Conservation (phyloP, 192 early-diverging fungal genomes). For the Phycomyces nitens region DNA sequence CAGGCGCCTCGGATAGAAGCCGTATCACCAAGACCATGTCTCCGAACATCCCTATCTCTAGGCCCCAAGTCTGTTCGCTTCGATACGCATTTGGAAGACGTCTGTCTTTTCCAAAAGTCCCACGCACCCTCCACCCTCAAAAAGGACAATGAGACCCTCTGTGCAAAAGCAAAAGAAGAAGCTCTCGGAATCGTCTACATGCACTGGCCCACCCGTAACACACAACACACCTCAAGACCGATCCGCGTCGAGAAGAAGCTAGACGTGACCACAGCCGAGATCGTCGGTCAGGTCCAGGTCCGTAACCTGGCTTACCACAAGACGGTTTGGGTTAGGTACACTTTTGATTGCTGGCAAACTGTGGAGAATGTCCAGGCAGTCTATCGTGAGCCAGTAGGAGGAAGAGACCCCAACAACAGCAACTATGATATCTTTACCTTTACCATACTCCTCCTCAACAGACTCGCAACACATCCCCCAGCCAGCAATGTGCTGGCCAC, state of each 20-base stretch:
- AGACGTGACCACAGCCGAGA: constrained; percentile 44
- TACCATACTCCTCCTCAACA: constrained; percentile 16
- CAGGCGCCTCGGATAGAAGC: no score
- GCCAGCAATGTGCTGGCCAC: constrained; percentile 23
- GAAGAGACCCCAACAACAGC: constrained; percentile 37
- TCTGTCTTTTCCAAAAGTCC: constrained; percentile 64
- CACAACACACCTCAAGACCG: constrained; percentile 27
- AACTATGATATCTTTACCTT: constrained; percentile 66
- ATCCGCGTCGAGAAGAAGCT: constrained; percentile 58
- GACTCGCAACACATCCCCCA: constrained; percentile 20
- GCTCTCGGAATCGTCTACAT: constrained; percentile 32
- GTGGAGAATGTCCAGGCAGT: constrained; percentile 58
- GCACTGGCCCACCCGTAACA: constrained; percentile 1
- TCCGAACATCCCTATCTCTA: no score
- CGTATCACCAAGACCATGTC: no score
- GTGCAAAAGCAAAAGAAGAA: constrained; percentile 6
- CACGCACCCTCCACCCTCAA: constrained; percentile 55
- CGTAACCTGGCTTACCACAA: constrained; percentile 88
- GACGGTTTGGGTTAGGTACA: constrained; percentile 69
- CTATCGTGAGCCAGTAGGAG: constrained; percentile 54
- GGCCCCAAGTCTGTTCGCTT: constrained; percentile 58
- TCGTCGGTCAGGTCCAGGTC: constrained; percentile 65
- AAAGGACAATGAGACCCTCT: constrained; percentile 6
- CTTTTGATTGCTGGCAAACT: constrained; percentile 78
- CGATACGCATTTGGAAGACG: constrained; percentile 59